Evolutionary conservation across 2,329 filamentous ascomycete species (phyloP).

Genomic region (Arthrobotrys musiformis): DNA sequence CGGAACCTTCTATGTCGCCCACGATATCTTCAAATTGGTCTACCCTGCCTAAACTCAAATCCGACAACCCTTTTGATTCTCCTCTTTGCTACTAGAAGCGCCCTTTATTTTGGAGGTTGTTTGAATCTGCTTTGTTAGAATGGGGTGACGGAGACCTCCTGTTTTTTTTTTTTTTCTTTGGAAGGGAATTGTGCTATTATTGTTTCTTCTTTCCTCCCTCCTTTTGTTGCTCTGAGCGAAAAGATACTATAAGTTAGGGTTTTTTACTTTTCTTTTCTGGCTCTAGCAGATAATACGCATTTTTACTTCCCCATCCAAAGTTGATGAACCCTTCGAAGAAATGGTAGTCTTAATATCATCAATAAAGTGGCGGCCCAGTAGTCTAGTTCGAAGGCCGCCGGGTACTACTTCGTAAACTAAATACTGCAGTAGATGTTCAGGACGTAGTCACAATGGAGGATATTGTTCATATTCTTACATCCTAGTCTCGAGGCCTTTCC

Average conservation of each 20-base stretch:
- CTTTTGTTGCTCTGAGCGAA: background rate
- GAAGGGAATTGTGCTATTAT: background rate
- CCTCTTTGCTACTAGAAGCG: background rate
- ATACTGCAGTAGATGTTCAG: too few relatives aligned
- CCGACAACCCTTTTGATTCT: background rate
- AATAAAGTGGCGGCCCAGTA: too few relatives aligned
- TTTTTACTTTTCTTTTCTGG: background rate
- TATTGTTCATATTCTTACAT: too few relatives aligned
- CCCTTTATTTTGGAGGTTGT: background rate
- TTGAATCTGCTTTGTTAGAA: conserved; percentile 14
- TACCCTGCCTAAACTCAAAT: conserved; percentile 64
- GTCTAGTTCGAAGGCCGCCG: too few relatives aligned
- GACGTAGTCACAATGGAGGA: too few relatives aligned
- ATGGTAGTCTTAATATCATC: too few relatives aligned
- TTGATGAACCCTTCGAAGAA: background rate
- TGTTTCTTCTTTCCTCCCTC: background rate
- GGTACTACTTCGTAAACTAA: too few relatives aligned
- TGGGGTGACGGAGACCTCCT: background rate
- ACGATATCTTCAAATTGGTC: conserved; percentile 94
- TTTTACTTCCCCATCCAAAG: background rate
- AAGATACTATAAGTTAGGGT: background rate
- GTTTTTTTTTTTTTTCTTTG: background rate
- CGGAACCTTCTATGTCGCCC: conserved; percentile 85
- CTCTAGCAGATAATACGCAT: conserved; percentile 3
- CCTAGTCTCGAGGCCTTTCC: too few relatives aligned